Conservation (phyloP, 192 early-diverging fungal species). For the Coemansia sp. region DNA sequence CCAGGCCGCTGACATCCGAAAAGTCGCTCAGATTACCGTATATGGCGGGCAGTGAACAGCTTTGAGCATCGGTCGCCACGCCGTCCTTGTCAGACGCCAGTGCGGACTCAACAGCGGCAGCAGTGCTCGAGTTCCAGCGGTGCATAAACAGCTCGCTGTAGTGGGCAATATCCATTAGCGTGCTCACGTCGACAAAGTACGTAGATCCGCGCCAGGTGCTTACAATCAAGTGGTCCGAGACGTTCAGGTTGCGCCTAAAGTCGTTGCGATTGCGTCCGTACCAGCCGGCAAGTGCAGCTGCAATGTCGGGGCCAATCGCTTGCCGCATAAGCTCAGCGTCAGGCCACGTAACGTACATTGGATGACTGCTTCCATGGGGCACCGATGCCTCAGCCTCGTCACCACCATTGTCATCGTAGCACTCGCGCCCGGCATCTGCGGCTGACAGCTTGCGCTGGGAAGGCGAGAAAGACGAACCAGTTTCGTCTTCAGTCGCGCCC, state of each 20-base stretch:
- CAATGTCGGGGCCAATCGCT: constrained; percentile 20
- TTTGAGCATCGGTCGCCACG: constrained; percentile 12
- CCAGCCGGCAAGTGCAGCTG: constrained; percentile 47
- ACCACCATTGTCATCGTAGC: background rate
- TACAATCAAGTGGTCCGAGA: constrained; percentile 48
- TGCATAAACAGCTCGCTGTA: constrained; percentile 45
- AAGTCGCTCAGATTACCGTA: constrained; percentile 44
- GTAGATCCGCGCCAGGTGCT: constrained; percentile 54
- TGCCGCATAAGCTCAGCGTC: constrained; percentile 7
- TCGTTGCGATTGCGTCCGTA: constrained; percentile 49
- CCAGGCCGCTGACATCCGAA: constrained; percentile 31
- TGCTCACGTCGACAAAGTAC: constrained; percentile 51
- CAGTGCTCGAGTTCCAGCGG: constrained; percentile 28
- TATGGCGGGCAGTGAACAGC: constrained; percentile 14
- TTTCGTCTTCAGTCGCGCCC: constrained; percentile 7
- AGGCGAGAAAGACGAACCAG: constrained; percentile 25
- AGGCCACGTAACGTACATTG: background rate
- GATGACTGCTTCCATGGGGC: background rate
- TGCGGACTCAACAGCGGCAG: constrained; percentile 17
- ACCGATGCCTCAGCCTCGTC: background rate
- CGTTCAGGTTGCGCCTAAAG: constrained; percentile 32
- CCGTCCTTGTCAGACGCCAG: constrained; percentile 32
- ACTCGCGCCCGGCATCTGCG: background rate
- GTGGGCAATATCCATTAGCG: constrained; percentile 46
- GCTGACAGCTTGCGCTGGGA: constrained; percentile 8